phyloP scores from a whole-genome alignment of 768 basidiomycete genomes.

The Psilocybe subaeruginosa region DNA sequence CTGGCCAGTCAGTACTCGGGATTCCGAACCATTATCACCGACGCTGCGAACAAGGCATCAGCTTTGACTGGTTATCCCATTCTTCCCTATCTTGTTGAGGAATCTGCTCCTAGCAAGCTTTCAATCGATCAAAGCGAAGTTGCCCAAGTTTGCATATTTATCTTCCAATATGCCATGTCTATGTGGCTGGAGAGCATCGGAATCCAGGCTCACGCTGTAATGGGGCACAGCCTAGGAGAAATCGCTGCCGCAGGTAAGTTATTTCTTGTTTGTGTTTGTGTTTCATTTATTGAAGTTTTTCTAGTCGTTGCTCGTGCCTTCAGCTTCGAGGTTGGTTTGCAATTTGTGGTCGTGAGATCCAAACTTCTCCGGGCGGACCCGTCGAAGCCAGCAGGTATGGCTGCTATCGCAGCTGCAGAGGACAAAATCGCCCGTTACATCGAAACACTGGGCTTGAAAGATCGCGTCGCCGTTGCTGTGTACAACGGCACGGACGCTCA shows the following conservation, averaged over 20 bases:
- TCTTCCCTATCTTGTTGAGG: constrained; percentile 31
- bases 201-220: constrained; percentile 31
- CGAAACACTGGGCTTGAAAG: constrained; percentile 21
- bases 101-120: constrained; percentile 20
- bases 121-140: constrained; percentile 33
- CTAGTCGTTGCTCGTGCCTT: constrained; percentile 32
- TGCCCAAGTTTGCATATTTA: constrained; percentile 38
- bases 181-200: constrained; percentile 33
- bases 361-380: constrained; percentile 30
- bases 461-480: constrained; percentile 30
- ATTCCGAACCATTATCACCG: constrained; percentile 29
- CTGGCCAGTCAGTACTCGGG: constrained; percentile 30
- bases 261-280: not conserved
- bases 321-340: constrained; percentile 29
- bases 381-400: constrained; percentile 34
- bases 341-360: constrained; percentile 33
- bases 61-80: constrained; percentile 30
- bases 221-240: constrained; percentile 41
- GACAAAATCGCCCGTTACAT: constrained; percentile 25
- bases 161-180: constrained; percentile 36
- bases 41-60: constrained; percentile 29
- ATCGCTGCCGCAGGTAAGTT: constrained; percentile 38
- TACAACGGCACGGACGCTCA: constrained; percentile 29
- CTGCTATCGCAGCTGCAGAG: constrained; percentile 30
- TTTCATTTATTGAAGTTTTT: not conserved